These are phyloP conservation scores for Alternaria brassicae DNA, from an alignment of 2,329 filamentous ascomycete species.

Conservation along the genomic window DNA sequence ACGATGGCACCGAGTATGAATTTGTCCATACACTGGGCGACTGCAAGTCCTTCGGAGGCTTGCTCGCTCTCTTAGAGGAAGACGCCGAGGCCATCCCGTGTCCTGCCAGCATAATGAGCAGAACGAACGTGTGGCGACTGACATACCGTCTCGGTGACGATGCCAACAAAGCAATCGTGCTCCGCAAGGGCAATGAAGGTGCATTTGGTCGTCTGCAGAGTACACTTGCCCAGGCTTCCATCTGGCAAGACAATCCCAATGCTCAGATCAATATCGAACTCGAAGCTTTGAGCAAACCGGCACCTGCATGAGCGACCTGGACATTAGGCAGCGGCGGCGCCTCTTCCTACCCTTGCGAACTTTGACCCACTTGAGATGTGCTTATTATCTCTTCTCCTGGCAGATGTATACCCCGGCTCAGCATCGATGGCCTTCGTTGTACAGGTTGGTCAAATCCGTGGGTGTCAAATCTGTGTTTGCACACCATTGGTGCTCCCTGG, in stretches of 20 bases:
- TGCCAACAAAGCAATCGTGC: conserved; percentile 13
- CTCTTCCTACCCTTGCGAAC: neutral
- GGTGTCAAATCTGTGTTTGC: neutral
- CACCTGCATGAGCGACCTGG: neutral
- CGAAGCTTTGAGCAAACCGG: neutral
- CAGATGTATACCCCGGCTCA: conserved; percentile 3
- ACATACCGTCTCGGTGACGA: conserved; percentile 11
- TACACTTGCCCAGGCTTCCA: conserved; percentile 6
- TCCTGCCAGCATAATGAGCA: conserved; percentile 5
- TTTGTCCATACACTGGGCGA: conserved; percentile 13
- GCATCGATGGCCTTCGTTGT: neutral
- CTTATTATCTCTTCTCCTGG: conserved; percentile 4
- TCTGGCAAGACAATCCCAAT: neutral
- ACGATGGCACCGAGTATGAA: conserved; percentile 12
- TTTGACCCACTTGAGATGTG: neutral
- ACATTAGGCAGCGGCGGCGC: neutral
- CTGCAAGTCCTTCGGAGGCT: conserved; percentile 14
- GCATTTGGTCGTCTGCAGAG: conserved; percentile 17
- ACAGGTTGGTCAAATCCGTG: neutral
- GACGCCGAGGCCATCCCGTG: conserved; percentile 9
- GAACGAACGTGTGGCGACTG: conserved; percentile 17
- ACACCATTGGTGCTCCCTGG: neutral
- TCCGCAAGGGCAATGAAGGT: conserved; percentile 13
- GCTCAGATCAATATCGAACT: conserved; percentile 11
- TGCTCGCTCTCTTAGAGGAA: conserved; percentile 8